These are phyloP conservation scores for Apiotrichum akiyoshidainum DNA, from an alignment of 1,284 basidiomycete genomes.

Conservation along the genomic window DNA sequence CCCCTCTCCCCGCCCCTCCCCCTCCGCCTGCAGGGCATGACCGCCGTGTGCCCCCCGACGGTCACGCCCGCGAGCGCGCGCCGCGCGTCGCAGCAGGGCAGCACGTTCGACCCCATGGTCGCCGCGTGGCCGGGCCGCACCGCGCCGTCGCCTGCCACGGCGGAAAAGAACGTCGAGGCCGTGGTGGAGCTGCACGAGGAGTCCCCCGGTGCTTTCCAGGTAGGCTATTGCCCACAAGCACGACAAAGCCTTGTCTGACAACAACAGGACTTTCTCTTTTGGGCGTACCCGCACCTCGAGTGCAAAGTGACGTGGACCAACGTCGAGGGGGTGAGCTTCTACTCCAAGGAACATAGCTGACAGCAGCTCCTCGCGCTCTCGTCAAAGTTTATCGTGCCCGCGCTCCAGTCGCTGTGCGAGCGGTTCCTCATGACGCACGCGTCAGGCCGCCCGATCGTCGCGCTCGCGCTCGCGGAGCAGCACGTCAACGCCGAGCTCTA, in stretches of 20 bases:
- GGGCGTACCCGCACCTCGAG: constrained; percentile 58
- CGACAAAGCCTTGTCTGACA: constrained; percentile 1
- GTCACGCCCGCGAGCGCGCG: constrained; percentile 1
- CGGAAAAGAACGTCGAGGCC: constrained; percentile 24
- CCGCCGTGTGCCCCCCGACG: background rate
- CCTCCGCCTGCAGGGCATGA: constrained; percentile 4
- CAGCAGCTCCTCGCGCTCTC: constrained; percentile 38
- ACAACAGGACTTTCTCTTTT: constrained; percentile 44
- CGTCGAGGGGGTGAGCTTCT: constrained; percentile 63
- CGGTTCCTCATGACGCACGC: constrained; percentile 85
- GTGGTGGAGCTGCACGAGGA: constrained; percentile 45
- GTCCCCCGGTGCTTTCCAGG: constrained; percentile 40
- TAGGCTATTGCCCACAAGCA: background rate
- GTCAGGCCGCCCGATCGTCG: constrained; percentile 82
- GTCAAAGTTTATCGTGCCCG: constrained; percentile 61
- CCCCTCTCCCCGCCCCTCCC: constrained; percentile 7
- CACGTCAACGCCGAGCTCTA: constrained; percentile 84
- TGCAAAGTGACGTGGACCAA: constrained; percentile 92
- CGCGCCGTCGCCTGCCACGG: background rate
- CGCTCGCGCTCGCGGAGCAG: constrained; percentile 81
- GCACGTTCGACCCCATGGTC: constrained; percentile 2
- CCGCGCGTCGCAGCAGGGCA: background rate
- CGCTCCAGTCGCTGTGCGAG: constrained; percentile 73
- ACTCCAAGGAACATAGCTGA: background rate
- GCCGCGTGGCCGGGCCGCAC: constrained; percentile 1